Conservation (phyloP, 768 basidiomycete species). For the Suillus americanus region DNA sequence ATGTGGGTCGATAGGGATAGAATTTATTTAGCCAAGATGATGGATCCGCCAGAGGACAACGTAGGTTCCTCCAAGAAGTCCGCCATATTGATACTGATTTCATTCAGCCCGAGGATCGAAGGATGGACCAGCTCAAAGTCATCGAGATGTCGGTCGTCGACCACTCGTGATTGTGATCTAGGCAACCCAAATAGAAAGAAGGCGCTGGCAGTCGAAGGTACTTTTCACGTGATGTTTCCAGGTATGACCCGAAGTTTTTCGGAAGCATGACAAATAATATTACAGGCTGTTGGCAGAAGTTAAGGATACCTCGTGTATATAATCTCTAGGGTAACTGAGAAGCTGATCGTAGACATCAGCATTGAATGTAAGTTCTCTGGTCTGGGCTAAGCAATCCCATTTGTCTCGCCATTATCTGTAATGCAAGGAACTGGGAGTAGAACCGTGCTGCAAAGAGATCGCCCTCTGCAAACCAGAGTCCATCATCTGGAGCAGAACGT, state of each 20-base stretch:
- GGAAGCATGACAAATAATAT: not conserved
- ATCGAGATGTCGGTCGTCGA: not conserved
- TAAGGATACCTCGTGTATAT: not conserved
- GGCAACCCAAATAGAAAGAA: not conserved
- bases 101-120: not conserved
- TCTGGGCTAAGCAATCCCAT: not conserved
- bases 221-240: not conserved
- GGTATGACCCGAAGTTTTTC: not conserved
- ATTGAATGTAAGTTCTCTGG: not conserved
- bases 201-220: not conserved
- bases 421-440: not conserved
- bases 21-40: not conserved
- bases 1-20: not conserved
- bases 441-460: conserved; percentile 7
- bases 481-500: not conserved
- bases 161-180: not conserved
- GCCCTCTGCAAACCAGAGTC: conserved; percentile 8
- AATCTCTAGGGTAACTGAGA: not conserved
- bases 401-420: not conserved
- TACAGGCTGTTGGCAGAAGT: not conserved
- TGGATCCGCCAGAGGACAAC: not conserved
- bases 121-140: not conserved
- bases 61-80: not conserved
- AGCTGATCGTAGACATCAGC: not conserved
- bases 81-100: not conserved